A percentile compares a stretch with the other conserved stretches of the same genome.
These are phyloP conservation scores for Hevea brasiliensis DNA, from an alignment of 345 rosid genomes.

Conservation along the genomic window DNA sequence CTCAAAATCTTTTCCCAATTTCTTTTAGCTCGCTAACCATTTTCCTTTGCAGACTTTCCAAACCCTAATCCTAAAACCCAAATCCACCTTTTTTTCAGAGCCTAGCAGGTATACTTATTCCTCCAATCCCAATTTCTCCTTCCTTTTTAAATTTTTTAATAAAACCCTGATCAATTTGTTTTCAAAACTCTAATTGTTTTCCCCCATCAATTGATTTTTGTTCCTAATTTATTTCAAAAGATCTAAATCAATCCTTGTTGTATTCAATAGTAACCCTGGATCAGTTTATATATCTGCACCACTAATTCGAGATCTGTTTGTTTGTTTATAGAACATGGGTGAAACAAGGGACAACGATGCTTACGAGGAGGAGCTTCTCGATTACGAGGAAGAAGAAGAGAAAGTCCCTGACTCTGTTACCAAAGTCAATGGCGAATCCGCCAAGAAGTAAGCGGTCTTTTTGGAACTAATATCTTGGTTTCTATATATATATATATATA, in stretches of 20 bases:
- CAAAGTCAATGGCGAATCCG: conserved; percentile 84
- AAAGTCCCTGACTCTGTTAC: conserved; percentile 67
- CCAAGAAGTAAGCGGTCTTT: conserved; percentile 63
- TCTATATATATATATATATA: background rate
- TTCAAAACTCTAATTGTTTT: background rate
- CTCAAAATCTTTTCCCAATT: conserved; percentile 17
- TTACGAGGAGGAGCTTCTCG: conserved; percentile 99
- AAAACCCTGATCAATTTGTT: conserved; percentile 15
- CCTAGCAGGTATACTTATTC: conserved; percentile 35
- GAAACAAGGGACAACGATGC: conserved; percentile 92
- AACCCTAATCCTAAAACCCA: conserved; percentile 44
- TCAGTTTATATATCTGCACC: background rate
- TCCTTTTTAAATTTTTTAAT: background rate
- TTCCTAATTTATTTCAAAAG: background rate
- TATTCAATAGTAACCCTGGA: background rate
- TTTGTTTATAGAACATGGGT: conserved; percentile 53
- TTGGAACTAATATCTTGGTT: background rate
- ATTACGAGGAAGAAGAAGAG: conserved; percentile 96
- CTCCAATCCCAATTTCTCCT: background rate
- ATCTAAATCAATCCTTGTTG: background rate
- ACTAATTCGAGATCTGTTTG: conserved; percentile 11
- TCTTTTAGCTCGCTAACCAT: conserved; percentile 26
- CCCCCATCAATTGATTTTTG: no score
- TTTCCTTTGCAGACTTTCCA: conserved; percentile 44
- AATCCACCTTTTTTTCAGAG: background rate